Evolutionary conservation across 352 stramenopile species (phyloP).

Genomic region (Elongisporangium senticosum): DNA sequence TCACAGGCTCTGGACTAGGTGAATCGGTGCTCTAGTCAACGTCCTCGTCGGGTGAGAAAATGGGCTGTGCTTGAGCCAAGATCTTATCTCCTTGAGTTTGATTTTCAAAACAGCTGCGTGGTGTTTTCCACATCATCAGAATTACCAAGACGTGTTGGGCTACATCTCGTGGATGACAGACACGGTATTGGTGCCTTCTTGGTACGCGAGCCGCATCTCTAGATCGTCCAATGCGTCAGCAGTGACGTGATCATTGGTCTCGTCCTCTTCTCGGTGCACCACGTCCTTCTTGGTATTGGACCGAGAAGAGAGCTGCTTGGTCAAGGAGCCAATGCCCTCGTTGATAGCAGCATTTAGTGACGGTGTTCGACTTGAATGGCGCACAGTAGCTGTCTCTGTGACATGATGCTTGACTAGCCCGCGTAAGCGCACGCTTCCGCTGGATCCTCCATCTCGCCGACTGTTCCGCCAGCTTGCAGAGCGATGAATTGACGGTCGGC

Average conservation of each 20-base stretch:
- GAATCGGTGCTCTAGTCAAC: neutral
- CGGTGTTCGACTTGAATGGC: constrained; percentile 21
- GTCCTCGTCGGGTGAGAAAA: neutral
- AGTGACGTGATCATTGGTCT: constrained; percentile 7
- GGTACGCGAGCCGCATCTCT: constrained; percentile 12
- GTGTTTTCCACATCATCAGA: neutral
- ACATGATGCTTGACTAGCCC: constrained; percentile 18
- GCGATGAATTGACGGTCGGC: constrained; percentile 22
- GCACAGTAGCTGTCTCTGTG: constrained; percentile 2
- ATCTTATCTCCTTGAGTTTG: too few species aligned
- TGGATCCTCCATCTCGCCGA: constrained; percentile 20
- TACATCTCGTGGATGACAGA: neutral
- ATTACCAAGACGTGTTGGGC: neutral
- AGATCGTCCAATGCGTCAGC: constrained; percentile 19
- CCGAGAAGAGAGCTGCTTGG: neutral
- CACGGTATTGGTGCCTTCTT: constrained; percentile 3
- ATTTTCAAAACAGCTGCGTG: too few species aligned
- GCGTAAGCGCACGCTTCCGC: constrained; percentile 29
- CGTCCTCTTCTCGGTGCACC: constrained; percentile 1
- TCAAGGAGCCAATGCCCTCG: neutral
- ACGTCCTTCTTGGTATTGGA: neutral
- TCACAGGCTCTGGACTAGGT: neutral
- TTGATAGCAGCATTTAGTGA: constrained; percentile 18
- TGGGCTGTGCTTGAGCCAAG: too few species aligned
- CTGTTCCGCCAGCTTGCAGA: constrained; percentile 50